A percentile compares a stretch with the other conserved stretches of the same genome.
Conservation (phyloP, 2,329 filamentous ascomycete species). For the Exophiala sp. region DNA sequence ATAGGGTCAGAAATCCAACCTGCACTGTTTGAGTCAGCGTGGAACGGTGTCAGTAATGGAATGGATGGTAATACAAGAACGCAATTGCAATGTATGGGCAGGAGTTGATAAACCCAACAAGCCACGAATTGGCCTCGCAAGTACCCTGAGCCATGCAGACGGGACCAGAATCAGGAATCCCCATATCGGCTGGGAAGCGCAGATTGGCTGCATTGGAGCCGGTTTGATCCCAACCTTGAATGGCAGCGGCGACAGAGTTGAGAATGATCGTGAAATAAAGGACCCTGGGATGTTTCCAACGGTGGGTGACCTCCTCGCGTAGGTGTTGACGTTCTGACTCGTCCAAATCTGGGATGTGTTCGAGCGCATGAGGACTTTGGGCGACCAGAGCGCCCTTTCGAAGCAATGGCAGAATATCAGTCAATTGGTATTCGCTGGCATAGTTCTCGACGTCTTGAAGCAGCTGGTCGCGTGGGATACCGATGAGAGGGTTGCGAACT, state of each 20-base stretch:
- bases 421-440: constrained; percentile 57
- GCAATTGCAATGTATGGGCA: constrained; percentile 54
- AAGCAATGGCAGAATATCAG: constrained; percentile 57
- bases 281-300: constrained; percentile 47
- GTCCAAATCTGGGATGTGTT: constrained; percentile 59
- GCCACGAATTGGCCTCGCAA: constrained; percentile 49
- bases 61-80: constrained; percentile 39
- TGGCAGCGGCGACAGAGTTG: constrained; percentile 50
- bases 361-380: constrained; percentile 63
- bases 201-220: constrained; percentile 51
- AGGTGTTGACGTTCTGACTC: constrained; percentile 46
- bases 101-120: constrained; percentile 65
- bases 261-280: constrained; percentile 50
- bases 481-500: constrained; percentile 32
- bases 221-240: constrained; percentile 51
- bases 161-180: constrained; percentile 39
- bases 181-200: constrained; percentile 47
- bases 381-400: constrained; percentile 70
- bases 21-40: constrained; percentile 39
- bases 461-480: constrained; percentile 32
- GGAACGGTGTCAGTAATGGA: constrained; percentile 4
- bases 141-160: constrained; percentile 29
- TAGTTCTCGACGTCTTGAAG: constrained; percentile 32
- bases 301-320: constrained; percentile 43
- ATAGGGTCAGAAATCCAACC: constrained; percentile 66